phyloP scores from a whole-genome alignment of 2,329 filamentous ascomycete genomes.

The Aspergillus hortae region DNA sequence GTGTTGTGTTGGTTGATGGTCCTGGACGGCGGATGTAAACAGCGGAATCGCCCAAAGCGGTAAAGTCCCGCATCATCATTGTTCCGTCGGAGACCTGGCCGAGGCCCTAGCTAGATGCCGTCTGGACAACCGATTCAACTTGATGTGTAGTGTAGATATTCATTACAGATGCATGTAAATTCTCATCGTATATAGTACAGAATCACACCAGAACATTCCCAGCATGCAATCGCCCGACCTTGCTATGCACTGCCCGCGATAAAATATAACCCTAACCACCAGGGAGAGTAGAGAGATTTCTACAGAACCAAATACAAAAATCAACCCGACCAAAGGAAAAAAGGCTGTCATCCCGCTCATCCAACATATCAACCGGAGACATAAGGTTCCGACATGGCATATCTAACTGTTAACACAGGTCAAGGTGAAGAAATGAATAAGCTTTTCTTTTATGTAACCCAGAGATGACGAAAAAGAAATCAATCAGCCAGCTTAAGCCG shows the following conservation, averaged over 20 bases:
- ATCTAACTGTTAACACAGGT: constrained; percentile 27
- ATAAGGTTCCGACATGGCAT: constrained; percentile 21
- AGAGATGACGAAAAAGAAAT: constrained; percentile 4
- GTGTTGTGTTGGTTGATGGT: constrained; percentile 4
- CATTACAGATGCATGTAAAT: neutral
- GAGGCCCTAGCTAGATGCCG: neutral
- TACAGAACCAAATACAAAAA: constrained; percentile 22
- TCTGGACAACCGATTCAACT: neutral
- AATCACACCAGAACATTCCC: constrained; percentile 14
- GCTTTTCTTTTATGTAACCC: constrained; percentile 4
- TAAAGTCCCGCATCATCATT: constrained; percentile 10
- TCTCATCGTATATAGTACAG: constrained; percentile 12
- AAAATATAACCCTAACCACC: constrained; percentile 16
- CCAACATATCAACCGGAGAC: constrained; percentile 23
- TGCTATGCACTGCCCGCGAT: constrained; percentile 29
- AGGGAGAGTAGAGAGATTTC: constrained; percentile 36
- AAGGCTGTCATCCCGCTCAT: constrained; percentile 26
- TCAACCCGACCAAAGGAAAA: constrained; percentile 13
- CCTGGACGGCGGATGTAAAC: constrained; percentile 26
- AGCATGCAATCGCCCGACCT: constrained; percentile 27
- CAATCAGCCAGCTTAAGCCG: constrained; percentile 19
- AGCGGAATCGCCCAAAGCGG: constrained; percentile 18
- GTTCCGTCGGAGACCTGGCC: neutral
- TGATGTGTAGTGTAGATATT: no score
- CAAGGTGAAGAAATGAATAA: constrained; percentile 17